A percentile compares a stretch with the other conserved stretches of the same genome.
phyloP scores from a whole-genome alignment of 345 rosid species.

The Gossypium herbaceum region DNA sequence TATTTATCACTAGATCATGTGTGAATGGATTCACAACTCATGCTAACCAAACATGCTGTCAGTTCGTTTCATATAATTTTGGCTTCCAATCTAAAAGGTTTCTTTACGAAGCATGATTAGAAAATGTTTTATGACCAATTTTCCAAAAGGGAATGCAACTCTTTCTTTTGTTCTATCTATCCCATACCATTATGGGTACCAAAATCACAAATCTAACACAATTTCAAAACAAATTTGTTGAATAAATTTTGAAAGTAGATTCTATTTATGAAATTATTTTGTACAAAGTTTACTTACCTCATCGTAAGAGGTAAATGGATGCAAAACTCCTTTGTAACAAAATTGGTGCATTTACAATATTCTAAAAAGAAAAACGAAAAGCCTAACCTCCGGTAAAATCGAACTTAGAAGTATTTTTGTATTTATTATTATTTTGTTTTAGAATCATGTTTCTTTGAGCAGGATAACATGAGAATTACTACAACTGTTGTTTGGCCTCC shows the following conservation, averaged over 20 bases:
- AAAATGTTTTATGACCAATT: no score
- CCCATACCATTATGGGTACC: no score
- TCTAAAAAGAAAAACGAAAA: background rate
- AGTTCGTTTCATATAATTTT: no score
- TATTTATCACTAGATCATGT: no score
- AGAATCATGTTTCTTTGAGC: constrained; percentile 15
- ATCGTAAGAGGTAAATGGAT: constrained; percentile 7
- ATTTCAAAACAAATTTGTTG: background rate
- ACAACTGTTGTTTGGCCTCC: constrained; percentile 28
- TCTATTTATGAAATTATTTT: constrained; percentile 24
- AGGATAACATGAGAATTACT: constrained; percentile 44
- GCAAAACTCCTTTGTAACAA: constrained; percentile 26
- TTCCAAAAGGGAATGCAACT: no score
- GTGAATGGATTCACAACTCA: no score
- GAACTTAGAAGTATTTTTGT: background rate
- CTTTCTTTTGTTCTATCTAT: no score
- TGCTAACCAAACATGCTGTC: no score
- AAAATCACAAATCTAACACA: no score
- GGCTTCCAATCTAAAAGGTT: no score
- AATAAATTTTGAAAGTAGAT: background rate
- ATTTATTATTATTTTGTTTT: background rate
- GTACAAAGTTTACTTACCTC: constrained; percentile 20
- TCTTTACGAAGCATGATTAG: no score
- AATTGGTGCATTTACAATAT: constrained; percentile 53
- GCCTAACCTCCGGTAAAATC: no score